Evolutionary conservation across 768 basidiomycete genomes (phyloP), one percentile per base, ranked within the genome.

Genomic region (Podaxis pistillaris): DNA sequence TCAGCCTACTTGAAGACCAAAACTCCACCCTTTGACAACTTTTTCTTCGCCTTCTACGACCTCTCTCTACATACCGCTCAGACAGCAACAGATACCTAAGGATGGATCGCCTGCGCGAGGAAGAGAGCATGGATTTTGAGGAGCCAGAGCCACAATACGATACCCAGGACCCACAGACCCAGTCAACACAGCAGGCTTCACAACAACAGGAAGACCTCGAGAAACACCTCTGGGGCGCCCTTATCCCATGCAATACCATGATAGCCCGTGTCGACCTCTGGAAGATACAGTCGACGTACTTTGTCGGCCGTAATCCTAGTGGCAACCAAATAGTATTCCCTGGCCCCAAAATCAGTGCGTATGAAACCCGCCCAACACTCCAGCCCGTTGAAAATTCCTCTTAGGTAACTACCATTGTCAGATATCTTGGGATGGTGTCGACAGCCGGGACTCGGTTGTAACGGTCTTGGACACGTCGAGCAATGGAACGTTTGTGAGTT

Each of bases 291-390:
- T 79, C 78, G 0, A 73, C 68, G 19, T 83, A 85, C 66, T 77
- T 70, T 24, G 72, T 92, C 64, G 90, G 90, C 28, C 81, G 90
- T 56, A 79, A 80, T 63, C 68, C 57, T 0, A 75, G 77, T 0
- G 75, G 74, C 63, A 86, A 89, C 62, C 70, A 75, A 56, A 75
- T 90, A 50, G 72, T 85, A n/a, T 74, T 93, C 28, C 81, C 86
- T 4, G 88, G 89, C 8, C 83, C 80, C 76, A 91, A 85, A 81
- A 83, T 93, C 70, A 93, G 91, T 93, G 67, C 77, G 85, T 82
- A 63, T 24, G 52, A 9, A 15, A 11, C 12, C 9, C 11, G 40
- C 37, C 24, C 24, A 47, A n/a, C 36, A 37, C 24, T n/a, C 37
- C 47, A 52, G 9, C 56, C 8, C n/a, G 41, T 37, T 46, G 37